Evolutionary conservation across 169 alveolate species (phyloP).

Genomic region (Blepharisma undulans): DNA sequence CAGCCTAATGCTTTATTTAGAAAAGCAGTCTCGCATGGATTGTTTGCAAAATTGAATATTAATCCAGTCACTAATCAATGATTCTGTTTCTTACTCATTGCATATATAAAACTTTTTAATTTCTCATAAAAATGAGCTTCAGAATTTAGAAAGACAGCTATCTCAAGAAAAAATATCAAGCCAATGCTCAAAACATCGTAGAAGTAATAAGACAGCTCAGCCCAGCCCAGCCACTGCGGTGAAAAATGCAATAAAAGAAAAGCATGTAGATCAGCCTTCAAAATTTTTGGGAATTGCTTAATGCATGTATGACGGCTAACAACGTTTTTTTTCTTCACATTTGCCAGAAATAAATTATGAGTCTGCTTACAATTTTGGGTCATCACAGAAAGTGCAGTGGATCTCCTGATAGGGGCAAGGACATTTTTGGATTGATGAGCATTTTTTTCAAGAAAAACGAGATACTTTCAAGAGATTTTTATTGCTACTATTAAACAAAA

Average conservation of each 20-base stretch:
- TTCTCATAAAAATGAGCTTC: too few relatives aligned
- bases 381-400: neutral
- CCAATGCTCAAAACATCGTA: neutral
- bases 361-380: slow-evolving; percentile 25
- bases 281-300: neutral
- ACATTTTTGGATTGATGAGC: neutral
- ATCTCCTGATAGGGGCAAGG: neutral
- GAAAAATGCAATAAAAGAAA: neutral
- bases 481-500: neutral
- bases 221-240: neutral
- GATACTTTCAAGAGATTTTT: slow-evolving; percentile 1
- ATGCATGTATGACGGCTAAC: neutral
- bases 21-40: too few relatives aligned
- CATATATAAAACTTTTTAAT: too few relatives aligned
- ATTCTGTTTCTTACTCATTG: too few relatives aligned
- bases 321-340: neutral
- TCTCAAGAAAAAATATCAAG: neutral
- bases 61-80: too few relatives aligned
- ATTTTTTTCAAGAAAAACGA: neutral
- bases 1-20: too few relatives aligned
- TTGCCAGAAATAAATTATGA: slow-evolving; percentile 14
- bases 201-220: neutral
- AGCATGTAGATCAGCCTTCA: neutral
- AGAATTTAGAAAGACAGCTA: neutral
- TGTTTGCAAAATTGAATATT: too few relatives aligned